A percentile compares a stretch with the other conserved stretches of the same genome.
Conservation (phyloP, 2,329 filamentous ascomycete genomes). For the Penicillium sp. region DNA sequence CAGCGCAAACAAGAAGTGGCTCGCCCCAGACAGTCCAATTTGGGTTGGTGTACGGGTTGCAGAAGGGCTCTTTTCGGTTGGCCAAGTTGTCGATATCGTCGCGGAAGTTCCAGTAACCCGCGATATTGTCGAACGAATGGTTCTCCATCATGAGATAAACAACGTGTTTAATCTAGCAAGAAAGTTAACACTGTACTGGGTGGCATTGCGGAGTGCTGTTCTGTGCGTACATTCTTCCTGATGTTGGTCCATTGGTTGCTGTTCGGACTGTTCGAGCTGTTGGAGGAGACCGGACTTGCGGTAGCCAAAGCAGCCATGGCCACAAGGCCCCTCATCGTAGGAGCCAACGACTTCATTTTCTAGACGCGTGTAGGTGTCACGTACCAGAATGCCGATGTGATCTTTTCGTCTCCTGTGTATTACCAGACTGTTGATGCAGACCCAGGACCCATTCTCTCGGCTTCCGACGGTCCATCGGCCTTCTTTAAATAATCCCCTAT, state of each 20-base stretch:
- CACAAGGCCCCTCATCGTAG: not conserved
- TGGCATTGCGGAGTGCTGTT: not conserved
- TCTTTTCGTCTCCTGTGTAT: not conserved
- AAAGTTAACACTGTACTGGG: too few relatives aligned
- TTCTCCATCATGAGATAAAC: constrained; percentile 38
- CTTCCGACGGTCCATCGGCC: not conserved
- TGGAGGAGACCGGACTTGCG: not conserved
- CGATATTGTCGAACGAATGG: constrained; percentile 40
- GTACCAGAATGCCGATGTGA: not conserved
- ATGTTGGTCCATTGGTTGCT: not conserved
- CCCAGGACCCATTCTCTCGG: not conserved
- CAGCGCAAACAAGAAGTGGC: constrained; percentile 33
- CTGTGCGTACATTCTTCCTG: not conserved
- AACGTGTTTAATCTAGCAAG: constrained; percentile 30
- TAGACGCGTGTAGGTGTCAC: not conserved
- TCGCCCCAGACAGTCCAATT: constrained; percentile 37
- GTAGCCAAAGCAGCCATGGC: not conserved
- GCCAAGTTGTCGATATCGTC: constrained; percentile 34
- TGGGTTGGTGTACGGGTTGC: constrained; percentile 37
- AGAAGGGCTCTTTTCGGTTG: constrained; percentile 25
- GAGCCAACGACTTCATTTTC: not conserved
- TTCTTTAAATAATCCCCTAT: not conserved
- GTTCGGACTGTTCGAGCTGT: not conserved
- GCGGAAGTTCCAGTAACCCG: constrained; percentile 37
- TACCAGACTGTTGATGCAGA: not conserved